Percentiles rank a stretch among this genome's conserved stretches.
Conservation (phyloP, 2,329 filamentous ascomycete genomes). For the Pseudocercospora pini-densiflorae region DNA sequence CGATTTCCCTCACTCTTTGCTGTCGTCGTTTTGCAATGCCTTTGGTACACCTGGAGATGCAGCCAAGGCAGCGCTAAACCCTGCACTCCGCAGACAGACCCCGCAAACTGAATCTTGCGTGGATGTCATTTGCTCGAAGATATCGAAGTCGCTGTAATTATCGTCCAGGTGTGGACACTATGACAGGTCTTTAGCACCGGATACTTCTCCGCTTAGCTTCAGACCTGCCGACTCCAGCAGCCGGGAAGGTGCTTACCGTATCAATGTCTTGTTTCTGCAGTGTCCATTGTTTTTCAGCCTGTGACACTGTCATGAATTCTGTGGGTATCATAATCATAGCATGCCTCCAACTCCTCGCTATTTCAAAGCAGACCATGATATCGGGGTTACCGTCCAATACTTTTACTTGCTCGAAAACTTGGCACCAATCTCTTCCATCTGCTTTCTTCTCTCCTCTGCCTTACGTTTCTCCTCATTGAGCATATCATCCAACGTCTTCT, state of each 20-base stretch:
- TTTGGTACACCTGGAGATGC: neutral
- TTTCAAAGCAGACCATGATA: neutral
- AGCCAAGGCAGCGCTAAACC: neutral
- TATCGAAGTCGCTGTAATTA: neutral
- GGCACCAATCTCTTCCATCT: constrained; percentile 32
- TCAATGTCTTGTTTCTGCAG: neutral
- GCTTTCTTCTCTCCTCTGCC: constrained; percentile 36
- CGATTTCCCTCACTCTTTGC: neutral
- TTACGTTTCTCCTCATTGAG: constrained; percentile 37
- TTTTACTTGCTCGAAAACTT: constrained; percentile 2
- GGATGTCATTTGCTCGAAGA: neutral
- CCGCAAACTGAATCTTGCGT: neutral
- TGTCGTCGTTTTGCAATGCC: neutral
- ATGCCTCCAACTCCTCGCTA: constrained; percentile 6
- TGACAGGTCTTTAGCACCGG: neutral
- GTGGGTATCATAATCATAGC: neutral
- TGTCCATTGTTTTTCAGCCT: neutral
- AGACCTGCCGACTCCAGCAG: neutral
- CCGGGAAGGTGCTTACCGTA: neutral
- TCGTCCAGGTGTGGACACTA: neutral
- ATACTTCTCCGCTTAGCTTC: neutral
- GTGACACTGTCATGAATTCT: neutral
- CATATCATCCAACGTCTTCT: constrained; percentile 59
- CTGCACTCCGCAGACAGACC: neutral
- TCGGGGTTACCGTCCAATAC: neutral